These are phyloP conservation scores for Thelonectria discophora DNA, from an alignment of 2,329 filamentous ascomycete genomes.

Conservation along the genomic window DNA sequence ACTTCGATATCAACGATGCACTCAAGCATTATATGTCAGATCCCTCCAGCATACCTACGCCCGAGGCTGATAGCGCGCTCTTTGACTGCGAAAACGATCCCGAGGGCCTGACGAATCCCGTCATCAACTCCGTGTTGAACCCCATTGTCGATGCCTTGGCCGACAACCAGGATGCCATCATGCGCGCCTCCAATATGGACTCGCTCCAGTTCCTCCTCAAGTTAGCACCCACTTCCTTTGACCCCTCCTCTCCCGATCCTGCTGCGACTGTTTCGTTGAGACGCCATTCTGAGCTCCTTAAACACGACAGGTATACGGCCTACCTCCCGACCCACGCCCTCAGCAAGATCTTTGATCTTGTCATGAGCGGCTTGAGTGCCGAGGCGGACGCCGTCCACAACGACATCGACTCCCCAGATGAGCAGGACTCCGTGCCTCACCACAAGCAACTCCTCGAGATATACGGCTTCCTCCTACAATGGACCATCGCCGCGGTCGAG, in stretches of 20 bases:
- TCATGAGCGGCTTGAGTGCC: conserved; percentile 84
- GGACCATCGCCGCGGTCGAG: conserved; percentile 94
- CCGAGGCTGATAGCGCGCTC: conserved; percentile 84
- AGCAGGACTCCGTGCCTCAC: conserved; percentile 84
- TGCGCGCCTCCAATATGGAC: conserved; percentile 82
- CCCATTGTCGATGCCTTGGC: conserved; percentile 92
- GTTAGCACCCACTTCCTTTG: conserved; percentile 73
- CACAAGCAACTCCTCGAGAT: conserved; percentile 94
- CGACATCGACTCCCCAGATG: conserved; percentile 85
- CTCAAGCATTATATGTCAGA: conserved; percentile 98
- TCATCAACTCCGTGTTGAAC: conserved; percentile 88
- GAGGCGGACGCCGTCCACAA: conserved; percentile 87
- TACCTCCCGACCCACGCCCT: conserved; percentile 82
- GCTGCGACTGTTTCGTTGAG: conserved; percentile 32
- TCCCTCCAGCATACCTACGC: conserved; percentile 81
- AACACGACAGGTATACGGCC: conserved; percentile 78
- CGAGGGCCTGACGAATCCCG: conserved; percentile 77
- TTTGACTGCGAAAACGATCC: conserved; percentile 94
- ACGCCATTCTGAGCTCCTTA: conserved; percentile 56
- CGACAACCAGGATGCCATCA: conserved; percentile 89
- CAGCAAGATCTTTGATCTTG: conserved; percentile 91
- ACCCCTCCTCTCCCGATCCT: conserved; percentile 32
- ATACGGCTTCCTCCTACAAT: conserved; percentile 93
- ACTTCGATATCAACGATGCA: conserved; percentile 96
- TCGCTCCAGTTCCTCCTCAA: conserved; percentile 96